Evolutionary conservation across 2,329 filamentous ascomycete genomes (phyloP), one percentile per base, ranked within the genome.

Genomic region (Exophiala bonariae): DNA sequence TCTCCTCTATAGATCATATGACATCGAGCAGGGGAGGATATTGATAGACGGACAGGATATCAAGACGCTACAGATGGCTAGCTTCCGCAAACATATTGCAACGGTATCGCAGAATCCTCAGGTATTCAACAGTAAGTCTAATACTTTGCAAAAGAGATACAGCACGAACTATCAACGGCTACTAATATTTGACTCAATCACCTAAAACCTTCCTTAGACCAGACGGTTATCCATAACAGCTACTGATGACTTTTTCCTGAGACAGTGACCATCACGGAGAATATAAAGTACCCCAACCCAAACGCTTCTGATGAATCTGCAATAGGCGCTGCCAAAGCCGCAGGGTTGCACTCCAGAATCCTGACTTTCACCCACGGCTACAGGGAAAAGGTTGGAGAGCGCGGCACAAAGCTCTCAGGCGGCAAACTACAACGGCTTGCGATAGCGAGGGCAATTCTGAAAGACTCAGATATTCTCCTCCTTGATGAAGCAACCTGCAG

Each of bases 341-440:
- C 82, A 2, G 75, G 77, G 2, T 78, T 87, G 19, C 83, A 87
- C 62, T 78, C 85, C 44, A 81, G 82, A 54, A 84, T 86, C 49
- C 61, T 77, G 42, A 70, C 64, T 1, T 84, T 86, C 56, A 71
- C 79, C 0, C 71, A 79, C 59, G 71, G 71, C 1, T 78, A 80
- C 59, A 52, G 67, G 16, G 72, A 73, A 7, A 59, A 64, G 33
- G 71, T 79, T 19, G 77, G 77, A 16, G 74, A 78, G 57, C 63
- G 69, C 14, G 77, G 75, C 17, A 65, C 74, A 7, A 72, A 71
- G 37, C 65, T 80, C 18, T 76, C 72, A 3, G 74, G 74, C 17
- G 77, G 76, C n/a, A 74, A 79, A 60, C 57, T 73, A 13, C 76
- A 79, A 58, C 67, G 75, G 3, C 59, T 77, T 19, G 73, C 73